Base-by-base conservation (phyloP, 192 early-diverging fungal genomes). In the Jimgerdemannia flammicorona region DNA sequence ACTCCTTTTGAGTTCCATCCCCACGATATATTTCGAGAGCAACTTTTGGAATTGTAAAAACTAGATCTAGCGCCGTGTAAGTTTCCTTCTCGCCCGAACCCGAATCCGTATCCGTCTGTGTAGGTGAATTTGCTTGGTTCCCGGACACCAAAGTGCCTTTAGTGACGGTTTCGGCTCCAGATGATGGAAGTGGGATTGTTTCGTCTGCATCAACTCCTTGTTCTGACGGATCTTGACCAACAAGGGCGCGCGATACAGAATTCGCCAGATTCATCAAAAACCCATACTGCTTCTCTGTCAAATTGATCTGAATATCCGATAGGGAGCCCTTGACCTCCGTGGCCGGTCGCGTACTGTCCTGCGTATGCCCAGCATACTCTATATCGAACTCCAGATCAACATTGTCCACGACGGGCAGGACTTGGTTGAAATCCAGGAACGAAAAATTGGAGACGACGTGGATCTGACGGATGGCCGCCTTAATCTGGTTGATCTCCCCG, bases 251-350 rank as follows among this genome's bases (percentile, higher is more conserved):
- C 59, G 85, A 78, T 1, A 91, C 76, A 65, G 88, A 82, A 67
- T 90, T 83, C 41, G 86, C 81, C 54, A 89, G 75, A 7, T 93
- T 91, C 4, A 95, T 87, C 4, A 94, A 83, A 69, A 93, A 94
- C 66, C 83, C 87, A 81, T 97, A 98, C 83, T 98, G 96, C 43
- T 90, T 86, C 74, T 90, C 89, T 3, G 92, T 95, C 43, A 97
- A 72, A 74, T 84, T 88, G 88, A 97, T 89, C 70, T 85, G 88
- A 44, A 97, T 87, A 65, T 93, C 92, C 3, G 91, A 91, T 59
- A 96, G 83, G 29, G 77, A 81, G 19, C 92, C 91, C 44, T 85
- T 70, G 65, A 96, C 59, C 41, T 83, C 78, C 39, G 79, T 70
- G 40, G 43, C 72, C 11, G 81, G 78, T 2, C 85, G 77, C 7